phyloP scores from a whole-genome alignment of 139 green algal species.

The Haematococcus lacustris region DNA sequence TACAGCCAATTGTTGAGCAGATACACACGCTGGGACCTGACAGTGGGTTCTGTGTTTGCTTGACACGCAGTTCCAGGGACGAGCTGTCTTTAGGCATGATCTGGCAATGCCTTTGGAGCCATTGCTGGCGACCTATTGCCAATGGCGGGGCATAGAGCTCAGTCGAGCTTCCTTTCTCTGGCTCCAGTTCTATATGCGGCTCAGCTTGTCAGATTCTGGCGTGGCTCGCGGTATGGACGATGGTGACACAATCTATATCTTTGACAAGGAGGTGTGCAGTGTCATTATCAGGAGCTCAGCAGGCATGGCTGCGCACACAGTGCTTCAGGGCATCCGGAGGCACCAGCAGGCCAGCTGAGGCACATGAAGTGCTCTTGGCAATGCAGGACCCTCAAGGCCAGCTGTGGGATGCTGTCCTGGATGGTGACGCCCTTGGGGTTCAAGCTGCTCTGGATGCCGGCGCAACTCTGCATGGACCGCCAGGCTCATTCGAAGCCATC shows the following conservation, averaged over 20 bases:
- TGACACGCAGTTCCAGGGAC: slow-evolving; percentile 16
- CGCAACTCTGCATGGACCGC: slow-evolving; percentile 2
- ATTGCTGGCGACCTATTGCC: slow-evolving; percentile 26
- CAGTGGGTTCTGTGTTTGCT: too few relatives aligned
- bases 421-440: slow-evolving; percentile 5
- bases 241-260: slow-evolving; percentile 27
- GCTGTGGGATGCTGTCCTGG: slow-evolving; percentile 28
- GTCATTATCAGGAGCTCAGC: too few relatives aligned
- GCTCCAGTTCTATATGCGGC: slow-evolving; percentile 29
- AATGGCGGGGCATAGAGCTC: slow-evolving; percentile 23
- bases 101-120: slow-evolving; percentile 20
- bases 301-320: too few relatives aligned
- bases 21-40: too few relatives aligned
- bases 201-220: slow-evolving; percentile 18
- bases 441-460: background rate
- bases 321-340: too few relatives aligned
- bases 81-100: slow-evolving; percentile 30
- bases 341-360: too few relatives aligned
- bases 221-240: slow-evolving; percentile 19
- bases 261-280: slow-evolving; percentile 22
- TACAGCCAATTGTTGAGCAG: too few relatives aligned
- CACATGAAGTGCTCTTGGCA: too few relatives aligned
- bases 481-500: slow-evolving; percentile 14
- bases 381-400: slow-evolving; percentile 24
- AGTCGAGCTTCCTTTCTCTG: slow-evolving; percentile 25